Evolutionary conservation across 2,329 filamentous ascomycete species (phyloP), one percentile per base, ranked within the genome.

Genomic region (Ceratocystis variospora): DNA sequence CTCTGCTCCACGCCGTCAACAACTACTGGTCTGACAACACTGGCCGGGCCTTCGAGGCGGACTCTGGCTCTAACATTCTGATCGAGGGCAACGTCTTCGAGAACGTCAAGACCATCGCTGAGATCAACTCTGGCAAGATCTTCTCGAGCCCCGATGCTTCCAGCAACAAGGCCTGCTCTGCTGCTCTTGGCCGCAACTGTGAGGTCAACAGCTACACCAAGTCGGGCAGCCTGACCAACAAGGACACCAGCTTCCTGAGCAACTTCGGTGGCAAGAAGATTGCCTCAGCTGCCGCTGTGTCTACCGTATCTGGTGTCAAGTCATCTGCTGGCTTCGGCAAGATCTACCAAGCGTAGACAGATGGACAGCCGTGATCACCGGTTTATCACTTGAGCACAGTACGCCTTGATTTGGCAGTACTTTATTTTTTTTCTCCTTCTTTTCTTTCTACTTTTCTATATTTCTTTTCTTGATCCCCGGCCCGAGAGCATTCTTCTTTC

Each of bases 51-150:
- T 84, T 85, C 72, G 83, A 83, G 73, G 73, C 79, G 61, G 76
- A 76, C 64, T 61, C 72, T 5, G 77, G 77, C 53, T 75, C 70
- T 63, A 75, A 75, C 70, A 77, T 82, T 55, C 75, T 85, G 25
- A 79, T 79, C 1, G 82, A 85, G 74, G 83, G 82, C 46, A 84
- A 82, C 70, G 74, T 81, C 61, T 85, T 84, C 77, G 78, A 83
- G 73, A 80, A 82, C 70, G 77, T 85, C 65, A 72, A 73, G 15
- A 74, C 75, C 22, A 72, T 76, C 22, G 73, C 79, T 61, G 75
- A 79, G 68, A 61, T 70, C n/a, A 70, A 70, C 67, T 65, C 68
- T 31, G 76, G 76, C 46, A 66, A 72, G 69, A 70, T 77, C 28
- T 76, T 77, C 67, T 72, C 73, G 44, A 71, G 70, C 65, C 70